phyloP scores from a whole-genome alignment of 805 yeast genomes.

The Candida rishiriensis region DNA sequence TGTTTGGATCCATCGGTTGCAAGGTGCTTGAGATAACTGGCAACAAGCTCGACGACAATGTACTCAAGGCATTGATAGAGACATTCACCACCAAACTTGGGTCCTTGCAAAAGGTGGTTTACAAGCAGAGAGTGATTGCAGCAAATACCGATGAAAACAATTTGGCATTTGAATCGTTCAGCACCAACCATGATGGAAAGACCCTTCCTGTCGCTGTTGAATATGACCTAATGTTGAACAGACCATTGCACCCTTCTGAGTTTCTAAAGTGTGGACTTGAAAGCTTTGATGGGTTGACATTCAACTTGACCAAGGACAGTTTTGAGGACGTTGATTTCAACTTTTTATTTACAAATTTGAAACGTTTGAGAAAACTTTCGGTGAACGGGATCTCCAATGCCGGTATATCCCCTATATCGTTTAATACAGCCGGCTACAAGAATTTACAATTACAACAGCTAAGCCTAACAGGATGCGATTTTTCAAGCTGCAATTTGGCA shows the following conservation, averaged over 20 bases:
- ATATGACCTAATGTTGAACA: constrained; percentile 5
- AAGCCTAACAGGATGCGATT: constrained; percentile 12
- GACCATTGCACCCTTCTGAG: background rate
- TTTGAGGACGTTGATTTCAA: constrained; percentile 7
- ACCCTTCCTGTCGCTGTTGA: background rate
- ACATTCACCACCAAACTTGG: background rate
- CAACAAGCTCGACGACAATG: background rate
- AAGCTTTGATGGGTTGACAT: constrained; percentile 7
- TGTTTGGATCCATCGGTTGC: background rate
- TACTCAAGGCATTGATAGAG: background rate
- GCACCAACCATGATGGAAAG: background rate
- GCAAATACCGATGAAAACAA: background rate
- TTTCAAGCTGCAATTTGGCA: constrained; percentile 9
- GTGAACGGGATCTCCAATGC: constrained; percentile 9
- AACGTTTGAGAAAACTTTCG: constrained; percentile 11
- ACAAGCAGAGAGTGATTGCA: constrained; percentile 4
- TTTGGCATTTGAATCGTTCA: background rate
- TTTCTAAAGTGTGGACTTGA: constrained; percentile 5
- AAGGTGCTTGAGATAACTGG: background rate
- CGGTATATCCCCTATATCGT: background rate
- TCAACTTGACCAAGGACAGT: constrained; percentile 3
- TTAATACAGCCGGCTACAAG: background rate
- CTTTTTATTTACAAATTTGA: constrained; percentile 6
- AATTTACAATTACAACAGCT: constrained; percentile 5
- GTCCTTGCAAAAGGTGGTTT: constrained; percentile 3